These are phyloP conservation scores for Candida albicans DNA, from an alignment of 1,139 yeast species.

Conservation along the genomic window DNA sequence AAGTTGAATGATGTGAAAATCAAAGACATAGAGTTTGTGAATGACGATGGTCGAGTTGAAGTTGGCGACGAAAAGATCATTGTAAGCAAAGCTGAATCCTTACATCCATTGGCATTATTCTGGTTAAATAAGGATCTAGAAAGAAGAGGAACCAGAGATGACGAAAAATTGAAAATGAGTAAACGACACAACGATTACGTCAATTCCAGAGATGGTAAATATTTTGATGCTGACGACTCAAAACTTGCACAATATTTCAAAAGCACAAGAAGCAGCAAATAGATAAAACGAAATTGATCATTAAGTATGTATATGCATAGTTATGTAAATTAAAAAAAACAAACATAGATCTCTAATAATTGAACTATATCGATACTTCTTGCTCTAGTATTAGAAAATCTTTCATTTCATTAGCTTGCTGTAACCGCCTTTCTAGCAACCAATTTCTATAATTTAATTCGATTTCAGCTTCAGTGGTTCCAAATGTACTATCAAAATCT, in stretches of 20 bases:
- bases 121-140: constrained; percentile 61
- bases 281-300: constrained; percentile 2
- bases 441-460: constrained; percentile 19
- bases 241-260: constrained; percentile 49
- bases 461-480: constrained; percentile 2
- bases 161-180: constrained; percentile 44
- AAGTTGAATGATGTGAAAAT: constrained; percentile 29
- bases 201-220: constrained; percentile 39
- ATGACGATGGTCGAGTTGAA: constrained; percentile 15
- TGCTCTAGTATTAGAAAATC: constrained; percentile 20
- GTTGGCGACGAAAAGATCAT: constrained; percentile 21
- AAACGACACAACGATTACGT: constrained; percentile 50
- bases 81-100: constrained; percentile 49
- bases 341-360: too few relatives aligned
- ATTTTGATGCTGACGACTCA: constrained; percentile 47
- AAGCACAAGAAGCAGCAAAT: constrained; percentile 35
- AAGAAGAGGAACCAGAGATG: constrained; percentile 55
- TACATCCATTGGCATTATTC: constrained; percentile 68
- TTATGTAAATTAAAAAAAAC: constrained; percentile 2
- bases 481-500: constrained; percentile 1
- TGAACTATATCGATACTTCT: constrained; percentile 10
- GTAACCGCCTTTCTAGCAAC: constrained; percentile 16
- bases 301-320: constrained; percentile 2
- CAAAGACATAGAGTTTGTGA: constrained; percentile 19
- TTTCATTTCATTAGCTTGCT: constrained; percentile 13